These are phyloP conservation scores for Codiaeum variegatum DNA, from an alignment of 441 rosid species.

Conservation along the genomic window DNA sequence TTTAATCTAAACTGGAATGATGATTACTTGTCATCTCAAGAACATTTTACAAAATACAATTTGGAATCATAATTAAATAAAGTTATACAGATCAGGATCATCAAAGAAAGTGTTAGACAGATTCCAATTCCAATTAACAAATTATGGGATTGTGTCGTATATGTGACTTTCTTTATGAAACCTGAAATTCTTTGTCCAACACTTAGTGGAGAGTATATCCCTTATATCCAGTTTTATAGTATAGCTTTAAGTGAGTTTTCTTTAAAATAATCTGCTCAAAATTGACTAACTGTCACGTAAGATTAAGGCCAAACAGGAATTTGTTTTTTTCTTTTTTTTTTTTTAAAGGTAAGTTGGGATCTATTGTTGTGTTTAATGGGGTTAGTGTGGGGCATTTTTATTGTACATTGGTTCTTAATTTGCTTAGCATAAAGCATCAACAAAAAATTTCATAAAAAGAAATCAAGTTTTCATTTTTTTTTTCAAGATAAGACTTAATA, in stretches of 20 bases:
- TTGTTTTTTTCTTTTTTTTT: neutral
- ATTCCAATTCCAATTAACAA: neutral
- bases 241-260: neutral
- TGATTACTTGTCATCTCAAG: neutral
- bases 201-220: conserved; percentile 20
- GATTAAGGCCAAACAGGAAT: neutral
- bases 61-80: no score
- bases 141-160: neutral
- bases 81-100: neutral
- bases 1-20: no score
- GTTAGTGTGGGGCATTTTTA: conserved; percentile 11
- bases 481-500: no score
- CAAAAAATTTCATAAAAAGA: no score
- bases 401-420: conserved; percentile 5
- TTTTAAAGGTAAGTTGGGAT: neutral
- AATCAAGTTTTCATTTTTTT: no score
- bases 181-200: conserved; percentile 14
- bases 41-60: neutral
- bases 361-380: conserved; percentile 13
- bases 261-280: neutral
- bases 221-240: conserved; percentile 20
- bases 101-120: neutral
- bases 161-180: conserved; percentile 7
- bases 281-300: neutral
- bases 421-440: neutral